Evolutionary conservation across 768 basidiomycete species (phyloP), one percentile per base, ranked within the genome.

Genomic region (Psilocybe sp.): DNA sequence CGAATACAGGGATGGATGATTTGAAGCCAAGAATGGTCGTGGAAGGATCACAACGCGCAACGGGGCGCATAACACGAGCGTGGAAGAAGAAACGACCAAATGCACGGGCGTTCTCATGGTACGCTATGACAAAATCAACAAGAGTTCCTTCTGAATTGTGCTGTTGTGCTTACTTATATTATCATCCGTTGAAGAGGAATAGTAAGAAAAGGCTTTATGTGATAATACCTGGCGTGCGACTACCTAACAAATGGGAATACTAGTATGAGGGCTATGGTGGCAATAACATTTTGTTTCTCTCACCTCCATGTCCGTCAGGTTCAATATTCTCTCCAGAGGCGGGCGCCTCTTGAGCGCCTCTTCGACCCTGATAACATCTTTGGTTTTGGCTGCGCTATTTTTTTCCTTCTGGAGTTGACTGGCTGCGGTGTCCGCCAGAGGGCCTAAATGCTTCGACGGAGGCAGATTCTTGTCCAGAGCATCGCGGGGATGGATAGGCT

Each of bases 61-160:
- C 78, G 3, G 79, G 68, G 42, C 77, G 81, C 81, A 92, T 81
- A 35, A 98, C 81, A 18, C 93, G 83, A 13, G 94, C 83, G 47
- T 83, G 77, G 68, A 96, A 95, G 74, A 92, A 96, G 65, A 92
- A 86, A 28, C 91, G 81, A 37, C 78, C 74, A 65, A 90, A 94
- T n/a, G 89, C 89, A 37, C 79, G 76, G n/a, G 77, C 72, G 54
- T 93, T 94, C 64, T 92, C 87, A 9, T 61, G 51, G 59, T 79
- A 66, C 10, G 82, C 87, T 89, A 58, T 37, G 31, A 36, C 58
- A 50, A 63, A 38, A 58, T 46, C 59, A 47, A 54, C 57, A 34
- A 28, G 42, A 16, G 31, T 40, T 20, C 7, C 11, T 19, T 39
- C 36, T 33, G 36, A 15, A 50, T 41, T 10, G 16, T 44, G 45